Base-by-base conservation (phyloP, 2,329 filamentous ascomycete species). In the Dactylonectria estremocensis region DNA sequence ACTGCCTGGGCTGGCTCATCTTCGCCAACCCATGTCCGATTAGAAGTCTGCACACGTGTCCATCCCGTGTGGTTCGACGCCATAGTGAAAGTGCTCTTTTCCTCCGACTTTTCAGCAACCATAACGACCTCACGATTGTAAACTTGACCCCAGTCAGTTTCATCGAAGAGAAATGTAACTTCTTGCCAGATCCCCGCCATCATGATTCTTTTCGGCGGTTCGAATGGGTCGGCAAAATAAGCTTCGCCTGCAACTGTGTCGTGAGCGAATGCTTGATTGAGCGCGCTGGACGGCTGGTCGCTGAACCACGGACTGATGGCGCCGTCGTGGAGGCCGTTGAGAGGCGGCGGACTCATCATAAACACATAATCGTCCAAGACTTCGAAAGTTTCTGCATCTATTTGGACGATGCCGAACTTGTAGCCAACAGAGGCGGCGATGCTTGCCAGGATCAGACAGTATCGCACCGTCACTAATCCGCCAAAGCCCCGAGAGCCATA, bases 341-440 rank as follows among this genome's bases (percentile, higher is more conserved):
- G 6, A 28, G 54, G 35, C 20, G 20, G 18, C 3, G 54, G 20
- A 14, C 24, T 18, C 5, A 46, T 45, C 3, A 43, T 24, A 22
- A 45, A 45, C 11, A 16, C 20, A 20, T 37, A 22, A 2, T 54
- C 5, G 18, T 35, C 14, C 14, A 24, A 45, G 20, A 43, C 40
- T 10, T 57, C 40, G 40, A 43, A 28, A 14, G 40, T 4, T 7
- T 49, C n/a, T 31, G 46, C 20, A 5, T 40, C 14, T 7, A 37
- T 50, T 24, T 59, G 46, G 10, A 54, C 43, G 22, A 69, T 45
- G 13, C 57, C 53, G 13, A 69, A 69, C n/a, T 69, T 69, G 20
- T 69, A 69, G 6, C 62, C 58, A 22, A 69, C 46, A 3, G 66
- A 69, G 2, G 62, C 59, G 5, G 40, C 64, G 11, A 69, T 20